Base-by-base conservation (phyloP, 2,329 filamentous ascomycete species). In the Helicocarpus griseus region DNA sequence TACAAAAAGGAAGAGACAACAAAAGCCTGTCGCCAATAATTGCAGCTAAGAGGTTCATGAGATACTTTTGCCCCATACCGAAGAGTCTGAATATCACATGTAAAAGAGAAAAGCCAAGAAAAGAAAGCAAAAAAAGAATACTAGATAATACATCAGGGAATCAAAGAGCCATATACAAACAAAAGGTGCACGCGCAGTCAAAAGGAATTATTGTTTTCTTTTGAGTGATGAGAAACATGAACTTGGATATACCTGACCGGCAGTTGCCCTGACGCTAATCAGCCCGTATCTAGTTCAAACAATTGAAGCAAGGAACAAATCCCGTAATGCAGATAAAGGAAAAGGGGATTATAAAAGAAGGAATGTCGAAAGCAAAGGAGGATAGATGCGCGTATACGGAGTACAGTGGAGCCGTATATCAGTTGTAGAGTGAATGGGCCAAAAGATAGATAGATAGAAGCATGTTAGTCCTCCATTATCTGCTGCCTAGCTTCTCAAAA, bases 221-320 rank as follows among this genome's bases (percentile, higher is more conserved):
- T 19, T 31, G 69, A n/a, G 4, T 21, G 40, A 5, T 6, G 7
- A 29, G 29, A 19, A n/a, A n/a, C n/a, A 19, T 44, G 29, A n/a
- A n/a, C n/a, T n/a, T n/a, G n/a, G n/a, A n/a, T n/a, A n/a, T n/a
- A n/a, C n/a, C n/a, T n/a, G n/a, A n/a, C 41, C 14, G 28, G 13
- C 13, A 8, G n/a, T 44, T 28, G 8, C 41, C n/a, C 8, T 29
- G 24, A 44, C n/a, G 24, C 24, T n/a, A 44, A 29, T n/a, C 41
- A 29, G n/a, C 9, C 41, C 21, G 19, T 44, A 28, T 29, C 41
- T 44, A 29, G 41, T 19, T 44, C 22, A 21, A 26, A 28, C 24
- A 26, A 31, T 17, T 29, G 41, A 44, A n/a, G n/a, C 8, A 28
- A 6, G 40, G 22, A 43, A 28, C 14, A 41, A 1, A 41, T 24